Evolutionary conservation across 139 green algal genomes (phyloP).

Genomic region (Chlorella sorokiniana): DNA sequence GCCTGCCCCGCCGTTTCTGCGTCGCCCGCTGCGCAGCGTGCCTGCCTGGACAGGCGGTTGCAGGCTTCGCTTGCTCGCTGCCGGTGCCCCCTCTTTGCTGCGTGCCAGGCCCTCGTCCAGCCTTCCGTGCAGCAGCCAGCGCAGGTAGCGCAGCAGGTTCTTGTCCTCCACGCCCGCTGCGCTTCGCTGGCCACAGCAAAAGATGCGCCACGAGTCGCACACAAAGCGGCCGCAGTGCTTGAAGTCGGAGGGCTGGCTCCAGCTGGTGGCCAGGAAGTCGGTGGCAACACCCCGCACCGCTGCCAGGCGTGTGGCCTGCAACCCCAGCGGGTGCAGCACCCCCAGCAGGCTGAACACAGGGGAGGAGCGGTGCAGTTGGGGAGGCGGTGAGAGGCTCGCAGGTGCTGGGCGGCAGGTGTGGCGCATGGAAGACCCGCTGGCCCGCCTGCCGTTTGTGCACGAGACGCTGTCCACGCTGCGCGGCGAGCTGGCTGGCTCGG

Average conservation of each 20-base stretch:
- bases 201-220: conserved; percentile 61
- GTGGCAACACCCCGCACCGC: conserved; percentile 29
- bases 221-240: conserved; percentile 61
- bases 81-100: neutral
- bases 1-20: neutral
- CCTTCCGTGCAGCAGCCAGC: conserved; percentile 23
- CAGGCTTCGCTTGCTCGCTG: neutral
- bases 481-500: conserved; percentile 63
- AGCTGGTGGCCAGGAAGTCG: conserved; percentile 53
- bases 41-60: neutral
- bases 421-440: conserved; percentile 81
- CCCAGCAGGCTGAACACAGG: neutral
- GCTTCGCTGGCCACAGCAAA: conserved; percentile 50
- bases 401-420: too few species aligned
- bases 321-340: conserved; percentile 51
- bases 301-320: conserved; percentile 38
- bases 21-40: conserved; percentile 13
- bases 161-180: conserved; percentile 36
- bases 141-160: conserved; percentile 50
- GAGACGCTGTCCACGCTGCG: conserved; percentile 84
- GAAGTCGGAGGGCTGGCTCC: conserved; percentile 55
- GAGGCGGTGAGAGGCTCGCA: neutral
- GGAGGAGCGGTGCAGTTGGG: conserved; percentile 41
- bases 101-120: neutral
- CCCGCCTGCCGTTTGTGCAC: conserved; percentile 83